Base-by-base conservation (phyloP, 306 rosid species). In the Cucurbita ficifolia region DNA sequence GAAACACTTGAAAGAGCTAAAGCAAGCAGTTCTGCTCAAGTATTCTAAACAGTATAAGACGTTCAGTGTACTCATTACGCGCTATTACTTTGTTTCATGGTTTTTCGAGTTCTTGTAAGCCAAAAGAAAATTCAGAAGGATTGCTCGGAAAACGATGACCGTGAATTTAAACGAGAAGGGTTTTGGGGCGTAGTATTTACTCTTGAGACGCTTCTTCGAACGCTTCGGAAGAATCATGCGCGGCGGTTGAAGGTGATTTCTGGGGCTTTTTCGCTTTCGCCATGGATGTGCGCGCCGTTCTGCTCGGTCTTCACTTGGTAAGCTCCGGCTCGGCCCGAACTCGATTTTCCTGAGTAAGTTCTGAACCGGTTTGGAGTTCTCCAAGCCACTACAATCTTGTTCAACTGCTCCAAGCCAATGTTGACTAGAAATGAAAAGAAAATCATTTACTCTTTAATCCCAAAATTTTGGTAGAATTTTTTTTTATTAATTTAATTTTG, bases 251-350 rank as follows among this genome's bases (percentile, higher is more conserved):
- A 42, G 33, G n/a, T 64, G 71, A 64, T 18, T 64, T 64, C 7
- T 42, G 72, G 17, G 13, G 54, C 18, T 13, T 67, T 6, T 67
- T 42, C 72, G 72, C 72, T 67, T 67, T 67, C 55, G 72, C 72
- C 55, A 43, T 67, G 45, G 55, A 11, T 40, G 55, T 2, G 33
- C 71, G 33, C 52, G 36, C 52, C 51, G n/a, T 18, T 43, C n/a
- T 64, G 17, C 71, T 64, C 50, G 52, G n/a, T 39, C 29, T 18
- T 10, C 71, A 2, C 0, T 18, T 10, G 51, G 51, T 13, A n/a
- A 42, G 39, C 39, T 11, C 63, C 12, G 8, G 33, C 52, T 19
- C 72, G 53, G 54, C 40, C 51, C 52, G 3, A 38, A 67, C 54
- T 12, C 72, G 53, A 38, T 43, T 33, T 63, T 9, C 0, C 17